A percentile compares a stretch with the other conserved stretches of the same genome.
These are phyloP conservation scores for Colletotrichum siamense DNA, from an alignment of 2,329 filamentous ascomycete species.

Conservation along the genomic window DNA sequence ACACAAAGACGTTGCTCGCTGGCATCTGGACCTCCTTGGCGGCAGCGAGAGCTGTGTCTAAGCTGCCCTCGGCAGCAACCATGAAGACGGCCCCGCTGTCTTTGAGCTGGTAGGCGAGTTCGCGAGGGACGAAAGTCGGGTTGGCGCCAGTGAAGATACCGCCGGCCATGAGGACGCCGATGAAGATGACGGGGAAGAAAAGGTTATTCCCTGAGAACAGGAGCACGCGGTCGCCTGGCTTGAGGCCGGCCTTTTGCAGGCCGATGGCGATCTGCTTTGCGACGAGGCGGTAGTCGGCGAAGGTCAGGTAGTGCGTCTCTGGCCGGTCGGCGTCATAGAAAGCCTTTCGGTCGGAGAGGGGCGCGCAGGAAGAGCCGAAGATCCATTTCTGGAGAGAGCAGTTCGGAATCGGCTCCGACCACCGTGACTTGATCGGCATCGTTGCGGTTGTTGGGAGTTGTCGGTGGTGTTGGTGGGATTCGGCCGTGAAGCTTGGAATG, in stretches of 20 bases:
- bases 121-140: slow-evolving; percentile 69
- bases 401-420: slow-evolving; percentile 46
- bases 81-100: slow-evolving; percentile 74
- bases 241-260: slow-evolving; percentile 66
- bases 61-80: slow-evolving; percentile 63
- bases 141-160: slow-evolving; percentile 81
- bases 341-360: slow-evolving; percentile 47
- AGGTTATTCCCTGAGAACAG: slow-evolving; percentile 77
- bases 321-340: slow-evolving; percentile 72
- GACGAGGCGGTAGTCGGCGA: slow-evolving; percentile 70
- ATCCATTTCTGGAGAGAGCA: slow-evolving; percentile 62
- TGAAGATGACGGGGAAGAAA: slow-evolving; percentile 73
- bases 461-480: not conserved
- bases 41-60: slow-evolving; percentile 71
- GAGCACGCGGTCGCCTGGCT: slow-evolving; percentile 72
- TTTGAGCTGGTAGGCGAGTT: slow-evolving; percentile 77
- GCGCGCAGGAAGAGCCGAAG: slow-evolving; percentile 52
- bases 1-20: slow-evolving; percentile 64
- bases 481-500: not conserved
- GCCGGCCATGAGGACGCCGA: slow-evolving; percentile 79
- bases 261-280: slow-evolving; percentile 76
- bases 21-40: slow-evolving; percentile 63
- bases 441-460: not conserved
- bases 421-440: slow-evolving; percentile 56
- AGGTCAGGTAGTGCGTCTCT: slow-evolving; percentile 70